These are phyloP conservation scores for Phytopythium vexans DNA, from an alignment of 352 stramenopile genomes.

Conservation along the genomic window DNA sequence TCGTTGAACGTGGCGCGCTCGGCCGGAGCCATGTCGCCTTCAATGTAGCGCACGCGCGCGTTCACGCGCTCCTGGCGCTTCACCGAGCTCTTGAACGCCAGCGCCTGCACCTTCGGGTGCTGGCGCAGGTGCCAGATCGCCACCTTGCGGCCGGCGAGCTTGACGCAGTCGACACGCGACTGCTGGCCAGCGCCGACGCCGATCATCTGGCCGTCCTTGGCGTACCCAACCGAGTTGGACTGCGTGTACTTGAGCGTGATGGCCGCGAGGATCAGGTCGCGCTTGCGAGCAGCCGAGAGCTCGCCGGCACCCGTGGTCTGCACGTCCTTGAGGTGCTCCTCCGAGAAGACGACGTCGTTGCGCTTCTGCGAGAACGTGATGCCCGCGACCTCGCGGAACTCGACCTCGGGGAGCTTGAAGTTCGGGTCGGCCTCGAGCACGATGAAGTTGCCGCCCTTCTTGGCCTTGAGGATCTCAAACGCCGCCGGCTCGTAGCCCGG, in stretches of 20 bases:
- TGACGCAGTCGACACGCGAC: conserved; percentile 99
- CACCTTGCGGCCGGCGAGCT: conserved; percentile 98
- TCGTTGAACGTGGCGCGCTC: conserved; percentile 95
- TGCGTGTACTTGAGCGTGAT: conserved; percentile 99
- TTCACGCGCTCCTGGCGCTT: conserved; percentile 99
- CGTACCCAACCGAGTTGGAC: conserved; percentile 98
- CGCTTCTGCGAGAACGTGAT: conserved; percentile 98
- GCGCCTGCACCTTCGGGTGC: conserved; percentile 94
- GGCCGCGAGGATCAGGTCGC: conserved; percentile 97
- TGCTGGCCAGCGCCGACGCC: conserved; percentile 99
- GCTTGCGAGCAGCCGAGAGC: conserved; percentile 90
- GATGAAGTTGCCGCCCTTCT: conserved; percentile 99
- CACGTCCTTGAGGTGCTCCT: conserved; percentile 91
- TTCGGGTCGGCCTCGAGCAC: conserved; percentile 93
- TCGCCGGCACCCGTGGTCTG: conserved; percentile 87
- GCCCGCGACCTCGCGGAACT: conserved; percentile 98
- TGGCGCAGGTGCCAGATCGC: conserved; percentile 98
- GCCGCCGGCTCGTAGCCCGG: conserved; percentile 97
- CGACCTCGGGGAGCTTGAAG: conserved; percentile 91
- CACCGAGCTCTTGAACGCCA: conserved; percentile 96
- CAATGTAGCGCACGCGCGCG: conserved; percentile 99
- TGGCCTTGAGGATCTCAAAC: conserved; percentile 97
- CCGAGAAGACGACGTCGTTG: conserved; percentile 96
- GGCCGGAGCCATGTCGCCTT: conserved; percentile 97
- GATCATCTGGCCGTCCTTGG: conserved; percentile 99